Evolutionary conservation across 2,329 filamentous ascomycete genomes (phyloP).

Genomic region (Aschersonia sp.): DNA sequence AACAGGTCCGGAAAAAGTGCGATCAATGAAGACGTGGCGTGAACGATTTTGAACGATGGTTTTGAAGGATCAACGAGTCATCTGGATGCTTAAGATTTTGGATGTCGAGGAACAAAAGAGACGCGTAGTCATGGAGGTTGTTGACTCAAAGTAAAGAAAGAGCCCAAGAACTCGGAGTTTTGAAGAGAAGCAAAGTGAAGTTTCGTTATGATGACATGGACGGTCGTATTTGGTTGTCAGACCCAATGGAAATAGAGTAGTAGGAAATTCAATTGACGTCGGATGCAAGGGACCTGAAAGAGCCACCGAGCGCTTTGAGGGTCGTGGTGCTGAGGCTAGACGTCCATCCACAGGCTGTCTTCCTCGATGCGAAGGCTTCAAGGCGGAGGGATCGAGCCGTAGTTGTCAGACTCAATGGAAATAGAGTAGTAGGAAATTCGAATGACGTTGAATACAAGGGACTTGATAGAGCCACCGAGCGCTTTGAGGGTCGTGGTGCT

Average conservation of each 20-base stretch:
- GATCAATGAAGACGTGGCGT: background rate
- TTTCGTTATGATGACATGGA: constrained; percentile 31
- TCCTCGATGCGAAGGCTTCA: too few relatives aligned
- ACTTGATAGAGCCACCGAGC: background rate
- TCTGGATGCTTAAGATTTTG: constrained; percentile 6
- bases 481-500: background rate
- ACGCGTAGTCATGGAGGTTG: constrained; percentile 13
- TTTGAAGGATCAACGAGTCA: background rate
- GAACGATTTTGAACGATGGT: background rate
- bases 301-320: background rate
- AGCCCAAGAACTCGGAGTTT: constrained; percentile 14
- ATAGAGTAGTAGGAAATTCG: background rate
- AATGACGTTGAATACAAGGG: background rate
- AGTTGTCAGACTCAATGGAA: too few relatives aligned
- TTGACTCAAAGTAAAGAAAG: constrained; percentile 5
- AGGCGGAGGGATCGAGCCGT: too few relatives aligned
- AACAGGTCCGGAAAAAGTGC: constrained; percentile 1
- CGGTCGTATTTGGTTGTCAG: constrained; percentile 13
- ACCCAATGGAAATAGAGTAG: background rate
- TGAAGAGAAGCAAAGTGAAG: constrained; percentile 17
- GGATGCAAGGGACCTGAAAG: background rate
- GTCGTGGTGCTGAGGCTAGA: background rate
- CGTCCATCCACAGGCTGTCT: too few relatives aligned
- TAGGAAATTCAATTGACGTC: constrained; percentile 4
- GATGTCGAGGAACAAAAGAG: constrained; percentile 11